Percentiles rank a stretch among this genome's conserved stretches.
These are phyloP conservation scores for Aspergillus sp. DNA, from an alignment of 2,329 filamentous ascomycete genomes.

Conservation along the genomic window DNA sequence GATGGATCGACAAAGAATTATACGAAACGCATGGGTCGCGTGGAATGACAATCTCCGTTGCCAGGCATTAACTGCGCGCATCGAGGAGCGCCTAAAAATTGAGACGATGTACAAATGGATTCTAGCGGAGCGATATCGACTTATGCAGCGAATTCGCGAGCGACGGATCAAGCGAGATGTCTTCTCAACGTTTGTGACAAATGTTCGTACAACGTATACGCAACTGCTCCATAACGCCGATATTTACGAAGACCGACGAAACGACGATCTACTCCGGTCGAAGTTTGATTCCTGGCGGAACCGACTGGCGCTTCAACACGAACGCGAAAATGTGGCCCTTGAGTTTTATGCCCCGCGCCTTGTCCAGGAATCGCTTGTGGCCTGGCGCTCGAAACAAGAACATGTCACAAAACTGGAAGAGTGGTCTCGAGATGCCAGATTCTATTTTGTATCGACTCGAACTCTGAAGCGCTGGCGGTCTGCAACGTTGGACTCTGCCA, in stretches of 20 bases:
- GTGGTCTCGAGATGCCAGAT: slow-evolving; percentile 57
- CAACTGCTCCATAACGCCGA: slow-evolving; percentile 39
- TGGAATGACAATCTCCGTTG: slow-evolving; percentile 64
- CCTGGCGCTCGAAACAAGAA: slow-evolving; percentile 39
- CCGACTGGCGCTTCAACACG: slow-evolving; percentile 38
- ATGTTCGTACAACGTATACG: slow-evolving; percentile 38
- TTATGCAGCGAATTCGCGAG: slow-evolving; percentile 42
- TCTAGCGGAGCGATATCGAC: slow-evolving; percentile 48
- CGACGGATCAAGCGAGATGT: slow-evolving; percentile 40
- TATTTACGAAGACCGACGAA: slow-evolving; percentile 33
- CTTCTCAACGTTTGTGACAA: slow-evolving; percentile 42
- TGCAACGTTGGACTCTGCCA: slow-evolving; percentile 51
- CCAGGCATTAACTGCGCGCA: slow-evolving; percentile 51
- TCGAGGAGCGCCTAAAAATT: slow-evolving; percentile 57
- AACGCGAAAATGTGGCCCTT: slow-evolving; percentile 41
- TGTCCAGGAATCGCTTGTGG: slow-evolving; percentile 39
- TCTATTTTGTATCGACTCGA: slow-evolving; percentile 55
- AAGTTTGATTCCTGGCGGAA: slow-evolving; percentile 40
- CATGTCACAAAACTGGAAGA: slow-evolving; percentile 50
- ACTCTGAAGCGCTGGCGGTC: slow-evolving; percentile 53
- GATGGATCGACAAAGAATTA: slow-evolving; percentile 53
- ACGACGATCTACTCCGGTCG: slow-evolving; percentile 34
- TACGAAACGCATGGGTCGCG: slow-evolving; percentile 58
- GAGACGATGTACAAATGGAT: slow-evolving; percentile 63
- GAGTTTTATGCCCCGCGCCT: slow-evolving; percentile 46